A percentile compares a stretch with the other conserved stretches of the same genome.
phyloP scores from a whole-genome alignment of 768 basidiomycete species.

The Auricularia cornea region DNA sequence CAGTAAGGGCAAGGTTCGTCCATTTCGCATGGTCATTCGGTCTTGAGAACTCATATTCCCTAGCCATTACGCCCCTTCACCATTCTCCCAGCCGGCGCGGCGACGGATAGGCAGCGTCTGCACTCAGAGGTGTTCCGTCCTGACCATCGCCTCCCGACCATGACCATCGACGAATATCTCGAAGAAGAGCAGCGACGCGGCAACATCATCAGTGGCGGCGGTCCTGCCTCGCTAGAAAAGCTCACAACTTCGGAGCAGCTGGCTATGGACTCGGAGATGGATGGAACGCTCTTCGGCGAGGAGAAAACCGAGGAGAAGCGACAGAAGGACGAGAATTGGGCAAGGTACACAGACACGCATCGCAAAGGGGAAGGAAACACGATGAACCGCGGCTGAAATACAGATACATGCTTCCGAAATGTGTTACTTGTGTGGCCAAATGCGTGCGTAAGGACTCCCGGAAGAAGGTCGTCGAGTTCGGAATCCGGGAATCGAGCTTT shows the following conservation, averaged over 20 bases:
- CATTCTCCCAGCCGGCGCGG: conserved; percentile 66
- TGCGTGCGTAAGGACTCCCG: no score
- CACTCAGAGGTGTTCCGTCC: conserved; percentile 79
- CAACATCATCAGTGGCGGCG: conserved; percentile 81
- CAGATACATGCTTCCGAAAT: not conserved
- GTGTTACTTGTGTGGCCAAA: not conserved
- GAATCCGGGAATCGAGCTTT: no score
- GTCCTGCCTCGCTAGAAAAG: conserved; percentile 54
- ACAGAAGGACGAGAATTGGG: conserved; percentile 87
- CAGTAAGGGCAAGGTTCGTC: conserved; percentile 60
- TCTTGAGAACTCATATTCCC: conserved; percentile 6
- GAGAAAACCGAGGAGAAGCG: conserved; percentile 68
- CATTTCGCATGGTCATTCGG: not conserved
- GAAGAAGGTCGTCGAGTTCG: no score
- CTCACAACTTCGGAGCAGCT: conserved; percentile 76
- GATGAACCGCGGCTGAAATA: conserved; percentile 77
- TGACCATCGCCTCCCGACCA: conserved; percentile 79
- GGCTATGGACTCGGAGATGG: conserved; percentile 70
- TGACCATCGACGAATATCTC: conserved; percentile 93
- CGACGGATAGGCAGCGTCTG: conserved; percentile 58
- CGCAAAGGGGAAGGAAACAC: conserved; percentile 92
- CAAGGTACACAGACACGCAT: conserved; percentile 76
- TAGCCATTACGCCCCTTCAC: conserved; percentile 90
- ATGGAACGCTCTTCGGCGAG: conserved; percentile 63
- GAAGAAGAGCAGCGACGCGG: conserved; percentile 77